Conservation (phyloP, 495 filamentous ascomycete species). For the Chaetomium fimeti region DNA sequence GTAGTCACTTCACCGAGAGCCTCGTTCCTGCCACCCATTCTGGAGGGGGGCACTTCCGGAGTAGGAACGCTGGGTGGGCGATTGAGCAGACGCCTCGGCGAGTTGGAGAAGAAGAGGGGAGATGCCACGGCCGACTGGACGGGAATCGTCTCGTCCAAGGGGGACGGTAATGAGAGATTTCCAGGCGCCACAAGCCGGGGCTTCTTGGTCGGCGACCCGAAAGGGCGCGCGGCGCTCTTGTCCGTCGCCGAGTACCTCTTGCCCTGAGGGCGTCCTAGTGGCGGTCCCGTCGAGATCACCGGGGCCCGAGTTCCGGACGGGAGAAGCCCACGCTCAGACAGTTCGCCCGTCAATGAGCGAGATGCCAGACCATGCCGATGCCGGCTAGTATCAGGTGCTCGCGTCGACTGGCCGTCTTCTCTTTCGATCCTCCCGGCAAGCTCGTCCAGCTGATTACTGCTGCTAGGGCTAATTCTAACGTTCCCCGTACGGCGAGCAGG, state of each 20-base stretch:
- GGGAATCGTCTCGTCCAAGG: conserved; percentile 36
- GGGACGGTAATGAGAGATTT: conserved; percentile 27
- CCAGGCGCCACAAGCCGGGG: conserved; percentile 32
- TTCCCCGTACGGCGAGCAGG: conserved; percentile 10
- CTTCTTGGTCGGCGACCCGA: conserved; percentile 31
- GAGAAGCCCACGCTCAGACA: conserved; percentile 2
- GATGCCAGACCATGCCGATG: conserved; percentile 35
- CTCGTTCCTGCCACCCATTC: conserved; percentile 57
- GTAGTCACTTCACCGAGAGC: conserved; percentile 58
- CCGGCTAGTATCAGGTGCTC: conserved; percentile 24
- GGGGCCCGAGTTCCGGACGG: not conserved
- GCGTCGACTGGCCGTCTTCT: conserved; percentile 15
- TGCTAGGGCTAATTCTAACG: not conserved
- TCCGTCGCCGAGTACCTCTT: conserved; percentile 25
- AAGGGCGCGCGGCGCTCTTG: conserved; percentile 10
- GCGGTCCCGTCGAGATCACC: conserved; percentile 8
- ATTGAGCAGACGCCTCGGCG: conserved; percentile 43
- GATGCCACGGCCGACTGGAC: conserved; percentile 33
- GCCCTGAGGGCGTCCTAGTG: conserved; percentile 11
- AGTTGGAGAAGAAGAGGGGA: conserved; percentile 60
- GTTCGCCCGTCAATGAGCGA: conserved; percentile 15
- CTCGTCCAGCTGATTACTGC: conserved; percentile 12
- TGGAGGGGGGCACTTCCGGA: conserved; percentile 55
- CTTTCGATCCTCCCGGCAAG: not conserved
- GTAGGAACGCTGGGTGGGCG: conserved; percentile 56